Evolutionary conservation across 805 yeast genomes (phyloP), one percentile per base, ranked within the genome.

Genomic region (Wickerhamiella galacta): DNA sequence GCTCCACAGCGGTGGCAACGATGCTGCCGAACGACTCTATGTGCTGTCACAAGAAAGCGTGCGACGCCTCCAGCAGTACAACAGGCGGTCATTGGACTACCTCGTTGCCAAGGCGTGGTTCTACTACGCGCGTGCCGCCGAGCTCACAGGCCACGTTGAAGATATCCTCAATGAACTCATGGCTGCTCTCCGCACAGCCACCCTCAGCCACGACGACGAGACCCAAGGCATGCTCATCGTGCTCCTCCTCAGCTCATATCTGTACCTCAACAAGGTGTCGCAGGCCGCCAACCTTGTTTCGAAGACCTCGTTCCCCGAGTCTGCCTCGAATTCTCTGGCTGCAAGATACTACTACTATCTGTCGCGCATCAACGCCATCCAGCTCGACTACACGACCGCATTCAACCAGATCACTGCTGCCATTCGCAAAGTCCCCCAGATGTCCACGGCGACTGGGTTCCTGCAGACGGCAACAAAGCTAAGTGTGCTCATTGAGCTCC

Each of bases 371-470:
- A 73, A 72, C 47, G 82, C 95, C 4, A 75, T 90, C 43, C 96
- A 87, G 60, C 70, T 90, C 45, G 85, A 90, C 57, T 90, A 90
- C 56, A 73, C 93, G 2, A 63, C 79, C 14, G 95, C 96, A 2
- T 75, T 77, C 49, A 94, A 85, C 48, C 82, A 73, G 51, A 79
- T 80, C 36, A 78, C 82, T 35, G 82, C 90, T n/a, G 95, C 98
- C 2, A 77, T 85, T 34, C 75, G 98, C 61, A 90, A 90, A 54
- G 85, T 93, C 7, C 96, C 99, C 18, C 95, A 82, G 54, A 80
- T 93, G 1, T 65, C 69, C 28, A 70, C 74, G 39, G 82, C 95
- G 6, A 56, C 66, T 28, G 98, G 98, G 2, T 90, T 90, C 53
- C 55, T 83, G 42, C 94, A 85, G 57, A 71, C 79, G 33, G 90